Evolutionary conservation across 129 eudicot genomes (phyloP).

Genomic region (Solidago caesia): DNA sequence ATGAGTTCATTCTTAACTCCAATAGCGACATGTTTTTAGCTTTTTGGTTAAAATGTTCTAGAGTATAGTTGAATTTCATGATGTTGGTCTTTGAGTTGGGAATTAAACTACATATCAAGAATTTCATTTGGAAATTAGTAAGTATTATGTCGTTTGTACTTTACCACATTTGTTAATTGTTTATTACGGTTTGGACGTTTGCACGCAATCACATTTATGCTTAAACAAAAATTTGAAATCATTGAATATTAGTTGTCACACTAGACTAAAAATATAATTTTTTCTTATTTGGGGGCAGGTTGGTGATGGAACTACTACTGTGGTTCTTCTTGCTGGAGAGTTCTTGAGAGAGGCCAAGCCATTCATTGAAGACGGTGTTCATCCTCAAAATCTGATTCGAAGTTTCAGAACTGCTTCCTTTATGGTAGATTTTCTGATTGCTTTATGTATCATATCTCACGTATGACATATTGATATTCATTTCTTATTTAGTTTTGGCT

Average conservation of each 20-base stretch:
- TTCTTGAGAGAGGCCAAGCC: constrained; percentile 97
- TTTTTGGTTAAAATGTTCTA: neutral
- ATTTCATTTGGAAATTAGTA: too few relatives aligned
- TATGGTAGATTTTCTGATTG: constrained; percentile 48
- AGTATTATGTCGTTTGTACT: too few relatives aligned
- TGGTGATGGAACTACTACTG: constrained; percentile 99
- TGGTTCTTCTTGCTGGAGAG: constrained; percentile 96
- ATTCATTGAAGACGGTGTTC: constrained; percentile 95
- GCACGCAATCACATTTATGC: too few relatives aligned
- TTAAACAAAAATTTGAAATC: neutral
- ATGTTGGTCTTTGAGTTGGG: too few relatives aligned
- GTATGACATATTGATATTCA: neutral
- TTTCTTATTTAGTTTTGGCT: constrained; percentile 2
- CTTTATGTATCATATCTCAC: neutral
- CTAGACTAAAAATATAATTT: neutral
- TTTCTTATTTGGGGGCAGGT: constrained; percentile 49
- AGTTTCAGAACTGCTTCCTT: constrained; percentile 69
- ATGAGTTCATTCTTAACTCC: neutral
- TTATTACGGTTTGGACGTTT: neutral
- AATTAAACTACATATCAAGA: too few relatives aligned
- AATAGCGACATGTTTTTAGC: neutral
- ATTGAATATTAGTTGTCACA: neutral
- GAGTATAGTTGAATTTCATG: too few relatives aligned
- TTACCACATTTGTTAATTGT: neutral
- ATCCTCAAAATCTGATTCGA: constrained; percentile 88